These are phyloP conservation scores for Ormosia semicastrata DNA, from an alignment of 306 rosid species.

Conservation along the genomic window DNA sequence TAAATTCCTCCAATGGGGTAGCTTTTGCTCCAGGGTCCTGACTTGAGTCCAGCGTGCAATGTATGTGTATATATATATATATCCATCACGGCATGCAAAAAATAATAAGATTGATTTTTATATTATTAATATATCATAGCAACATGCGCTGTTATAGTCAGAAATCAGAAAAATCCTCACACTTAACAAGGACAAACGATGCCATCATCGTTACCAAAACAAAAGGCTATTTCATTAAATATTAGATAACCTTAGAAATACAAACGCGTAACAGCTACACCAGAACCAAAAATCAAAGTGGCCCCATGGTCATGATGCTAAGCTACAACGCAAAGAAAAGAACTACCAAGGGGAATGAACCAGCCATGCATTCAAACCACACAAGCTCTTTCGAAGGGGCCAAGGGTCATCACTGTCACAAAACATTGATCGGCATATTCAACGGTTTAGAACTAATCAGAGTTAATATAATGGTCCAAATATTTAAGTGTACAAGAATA, in stretches of 20 bases:
- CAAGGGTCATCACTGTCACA: conserved; percentile 39
- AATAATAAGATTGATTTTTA: neutral
- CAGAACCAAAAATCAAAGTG: conserved; percentile 30
- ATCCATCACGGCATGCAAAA: conserved; percentile 22
- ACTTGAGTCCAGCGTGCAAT: neutral
- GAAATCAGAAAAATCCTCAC: conserved; percentile 5
- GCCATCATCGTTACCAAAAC: neutral
- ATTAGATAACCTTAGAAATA: conserved; percentile 7
- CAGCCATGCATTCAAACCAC: conserved; percentile 33
- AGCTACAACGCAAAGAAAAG: neutral
- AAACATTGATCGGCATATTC: conserved; percentile 20
- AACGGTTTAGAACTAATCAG: conserved; percentile 16
- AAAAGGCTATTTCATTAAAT: conserved; percentile 1
- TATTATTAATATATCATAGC: neutral
- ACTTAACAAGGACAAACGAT: neutral
- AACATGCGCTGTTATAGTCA: conserved; percentile 38
- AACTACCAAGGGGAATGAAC: conserved; percentile 13
- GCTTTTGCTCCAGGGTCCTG: neutral
- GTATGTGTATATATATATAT: too few species aligned
- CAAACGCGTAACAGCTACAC: conserved; percentile 38
- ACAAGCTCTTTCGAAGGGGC: conserved; percentile 18
- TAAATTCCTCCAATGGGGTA: neutral
- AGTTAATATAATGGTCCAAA: neutral
- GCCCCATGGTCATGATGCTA: conserved; percentile 29
- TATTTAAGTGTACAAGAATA: neutral